phyloP scores from a whole-genome alignment of 2,329 filamentous ascomycete species.

The Stagonosporopsis chrysanthemi region DNA sequence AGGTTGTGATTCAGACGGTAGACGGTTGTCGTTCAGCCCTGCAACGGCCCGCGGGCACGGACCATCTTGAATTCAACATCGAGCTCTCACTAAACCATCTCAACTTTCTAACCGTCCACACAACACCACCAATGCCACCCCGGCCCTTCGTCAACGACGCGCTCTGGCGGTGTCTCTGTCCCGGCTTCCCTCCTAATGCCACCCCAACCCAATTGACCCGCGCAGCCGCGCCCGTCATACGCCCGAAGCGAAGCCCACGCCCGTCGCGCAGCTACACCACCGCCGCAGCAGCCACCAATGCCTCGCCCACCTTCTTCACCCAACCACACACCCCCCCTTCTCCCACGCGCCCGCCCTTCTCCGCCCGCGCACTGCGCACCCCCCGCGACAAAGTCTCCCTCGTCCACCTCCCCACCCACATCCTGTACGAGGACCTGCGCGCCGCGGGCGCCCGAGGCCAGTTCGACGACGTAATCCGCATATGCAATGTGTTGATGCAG shows the following conservation, averaged over 20 bases:
- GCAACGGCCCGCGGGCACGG: background rate
- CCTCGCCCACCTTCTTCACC: constrained; percentile 11
- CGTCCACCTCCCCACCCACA: constrained; percentile 33
- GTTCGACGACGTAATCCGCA: constrained; percentile 38
- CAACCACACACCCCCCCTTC: background rate
- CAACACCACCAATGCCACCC: constrained; percentile 37
- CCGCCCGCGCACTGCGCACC: background rate
- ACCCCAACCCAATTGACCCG: background rate
- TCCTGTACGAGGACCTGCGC: constrained; percentile 44
- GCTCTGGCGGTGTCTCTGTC: constrained; percentile 48
- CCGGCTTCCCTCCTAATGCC: constrained; percentile 29
- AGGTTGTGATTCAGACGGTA: no score
- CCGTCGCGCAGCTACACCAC: constrained; percentile 28
- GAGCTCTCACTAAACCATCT: background rate
- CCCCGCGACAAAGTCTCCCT: constrained; percentile 24
- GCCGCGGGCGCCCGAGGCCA: constrained; percentile 35
- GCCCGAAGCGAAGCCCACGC: constrained; percentile 4
- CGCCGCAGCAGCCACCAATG: constrained; percentile 15
- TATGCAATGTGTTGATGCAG: constrained; percentile 67
- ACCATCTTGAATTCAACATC: constrained; percentile 4
- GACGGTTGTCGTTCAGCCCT: background rate
- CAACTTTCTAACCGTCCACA: background rate
- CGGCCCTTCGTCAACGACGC: constrained; percentile 45
- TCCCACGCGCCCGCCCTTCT: background rate
- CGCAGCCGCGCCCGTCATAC: constrained; percentile 1